Evolutionary conservation across 2,329 filamentous ascomycete genomes (phyloP), one percentile per base, ranked within the genome.

Genomic region (Sporothrix euskadiensis): DNA sequence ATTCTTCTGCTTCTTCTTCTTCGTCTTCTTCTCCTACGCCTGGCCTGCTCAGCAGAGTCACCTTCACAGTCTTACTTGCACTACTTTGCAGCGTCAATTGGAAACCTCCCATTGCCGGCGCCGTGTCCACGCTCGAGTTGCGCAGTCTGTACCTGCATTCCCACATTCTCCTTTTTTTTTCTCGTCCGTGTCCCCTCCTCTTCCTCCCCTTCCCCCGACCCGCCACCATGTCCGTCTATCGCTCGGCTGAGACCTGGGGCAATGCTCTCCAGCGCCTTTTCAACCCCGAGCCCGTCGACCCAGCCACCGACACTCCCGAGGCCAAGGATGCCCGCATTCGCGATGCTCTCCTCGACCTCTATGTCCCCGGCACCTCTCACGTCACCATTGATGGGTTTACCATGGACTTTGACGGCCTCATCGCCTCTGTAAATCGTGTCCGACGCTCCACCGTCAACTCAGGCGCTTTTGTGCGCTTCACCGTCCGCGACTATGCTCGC

Each of bases 401-500:
- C 35, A 54, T 63, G 30, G 74, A 70, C 74, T 75, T 49, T 41
- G 72, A 69, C 1, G 69, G 26, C 35, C 52, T 75, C 26, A n/a
- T 94, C 0, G 87, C 90, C 5, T 89, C 91, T 79, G 84, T 91
- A 22, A 88, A 86, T 0, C 84, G 83, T 0, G 89, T 89, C 44
- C 69, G 54, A 1, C 85, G 83, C 74, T 91, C 91, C 76, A 86
- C 84, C 57, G 88, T 91, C 71, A 89, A 91, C 78, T 89, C 88
- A 0, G 78, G 91, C n/a, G 86, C 91, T 79, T 94, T 94, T 75
- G 87, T 88, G 68, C 92, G 86, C 1, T 85, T 95, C 56, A 91
- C 92, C 10, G 87, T 95, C 0, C 88, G 91, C 71, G 91, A 94
- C 78, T 83, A 94, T 12, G 88, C 92, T 3, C 92, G 90, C 22